Evolutionary conservation across 257 asterid genomes (phyloP), one percentile per base, ranked within the genome.

Genomic region (Gentiana dahurica): DNA sequence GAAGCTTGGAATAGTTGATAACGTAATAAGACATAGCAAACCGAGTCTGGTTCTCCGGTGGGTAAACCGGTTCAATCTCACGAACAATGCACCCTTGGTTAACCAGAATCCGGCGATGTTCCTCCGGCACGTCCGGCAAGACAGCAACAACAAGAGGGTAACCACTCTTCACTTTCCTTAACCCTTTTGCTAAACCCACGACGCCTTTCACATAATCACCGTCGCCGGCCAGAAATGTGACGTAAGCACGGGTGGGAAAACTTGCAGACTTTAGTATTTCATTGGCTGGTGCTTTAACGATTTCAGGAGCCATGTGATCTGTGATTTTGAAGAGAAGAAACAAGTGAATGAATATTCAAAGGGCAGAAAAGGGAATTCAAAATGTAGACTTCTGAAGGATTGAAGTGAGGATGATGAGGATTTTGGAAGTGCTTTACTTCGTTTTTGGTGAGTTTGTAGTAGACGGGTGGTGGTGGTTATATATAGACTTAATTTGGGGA

Each of bases 201-300:
- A 73, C 78, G 1, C 78, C 78, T 59, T 73, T 73, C 6, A 68
- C 71, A 39, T 73, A 73, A 39, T 73, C 75, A 3, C 71, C 74
- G 44, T 65, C 62, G 2, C 75, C 75, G 4, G 79, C 75, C 36
- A 73, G 52, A 45, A 73, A 69, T 0, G 75, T 73, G 0, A 73
- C 69, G 53, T 65, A 73, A 1, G 79, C 79, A 8, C 75, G 62
- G 47, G 58, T 66, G 0, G 71, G 61, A 9, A 66, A 33, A 51
- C 71, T 59, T 2, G 66, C 66, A 4, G 71, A 62, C 66, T 66
- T 66, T 5, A 49, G 57, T 0, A 66, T 47, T 48, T 57, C 58
- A 4, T 8, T 37, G 36, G 51, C 54, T 1, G 41, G 36, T 45
- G 35, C 33, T 0, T 52, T 37, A 15, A 53, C 55, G 11, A 43